A percentile compares a stretch with the other conserved stretches of the same genome.
Conservation (phyloP, 1,284 basidiomycete species). For the Meira miltonrushii region DNA sequence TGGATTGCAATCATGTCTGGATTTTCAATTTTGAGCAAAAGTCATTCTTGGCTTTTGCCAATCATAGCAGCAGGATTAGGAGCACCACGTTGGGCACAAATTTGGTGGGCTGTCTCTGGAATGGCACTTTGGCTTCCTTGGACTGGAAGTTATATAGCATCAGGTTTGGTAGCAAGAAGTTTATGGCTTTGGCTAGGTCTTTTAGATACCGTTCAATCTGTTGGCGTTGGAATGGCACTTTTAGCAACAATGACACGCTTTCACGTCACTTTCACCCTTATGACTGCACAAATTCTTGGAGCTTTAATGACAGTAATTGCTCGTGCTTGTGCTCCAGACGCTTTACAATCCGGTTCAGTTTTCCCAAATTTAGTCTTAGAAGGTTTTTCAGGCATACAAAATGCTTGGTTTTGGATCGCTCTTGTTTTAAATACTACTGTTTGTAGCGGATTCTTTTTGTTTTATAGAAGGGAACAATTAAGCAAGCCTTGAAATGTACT, state of each 20-base stretch:
- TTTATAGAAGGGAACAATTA: slow-evolving; percentile 3
- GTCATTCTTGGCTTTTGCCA: slow-evolving; percentile 4
- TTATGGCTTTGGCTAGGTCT: slow-evolving; percentile 6
- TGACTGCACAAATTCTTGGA: background rate
- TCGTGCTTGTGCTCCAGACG: slow-evolving; percentile 5
- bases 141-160: slow-evolving; percentile 1
- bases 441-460: slow-evolving; percentile 4
- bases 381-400: background rate
- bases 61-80: slow-evolving; percentile 1
- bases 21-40: background rate
- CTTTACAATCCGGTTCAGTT: background rate
- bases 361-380: background rate
- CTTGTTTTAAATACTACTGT: slow-evolving; percentile 2
- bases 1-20: background rate
- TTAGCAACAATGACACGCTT: slow-evolving; percentile 5
- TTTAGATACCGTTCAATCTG: slow-evolving; percentile 1
- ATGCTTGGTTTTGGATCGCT: slow-evolving; percentile 6
- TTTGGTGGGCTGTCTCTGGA: slow-evolving; percentile 1
- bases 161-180: background rate
- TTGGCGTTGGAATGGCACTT: slow-evolving; percentile 1
- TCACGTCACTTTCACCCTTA: slow-evolving; percentile 6
- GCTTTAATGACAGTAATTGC: background rate
- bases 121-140: slow-evolving; percentile 2
- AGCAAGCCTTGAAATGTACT: background rate
- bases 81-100: slow-evolving; percentile 4